Conservation (phyloP, 441 rosid genomes). For the Cnidoscolus chayamansa region DNA sequence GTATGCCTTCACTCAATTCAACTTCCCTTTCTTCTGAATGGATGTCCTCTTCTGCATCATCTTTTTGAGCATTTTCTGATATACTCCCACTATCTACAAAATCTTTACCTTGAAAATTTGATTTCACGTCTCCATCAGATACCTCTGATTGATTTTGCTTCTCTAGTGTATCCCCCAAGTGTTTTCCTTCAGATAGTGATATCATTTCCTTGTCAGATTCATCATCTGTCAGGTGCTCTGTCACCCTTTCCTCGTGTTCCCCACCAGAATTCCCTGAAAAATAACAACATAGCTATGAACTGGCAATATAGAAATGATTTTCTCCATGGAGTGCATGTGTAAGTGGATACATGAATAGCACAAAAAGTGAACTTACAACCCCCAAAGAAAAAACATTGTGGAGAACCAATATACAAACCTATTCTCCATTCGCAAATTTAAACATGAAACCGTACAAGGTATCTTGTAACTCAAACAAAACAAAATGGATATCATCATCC, state of each 20-base stretch:
- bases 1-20: constrained; percentile 40
- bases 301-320: neutral
- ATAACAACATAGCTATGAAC: constrained; percentile 7
- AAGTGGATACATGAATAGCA: neutral
- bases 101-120: constrained; percentile 41
- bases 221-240: constrained; percentile 30
- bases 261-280: constrained; percentile 41
- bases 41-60: constrained; percentile 32
- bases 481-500: neutral
- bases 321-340: neutral
- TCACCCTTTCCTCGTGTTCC: constrained; percentile 34
- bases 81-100: constrained; percentile 32
- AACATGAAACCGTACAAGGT: too few species aligned
- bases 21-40: constrained; percentile 36
- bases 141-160: constrained; percentile 36
- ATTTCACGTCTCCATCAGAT: constrained; percentile 45
- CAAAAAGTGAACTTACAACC: neutral
- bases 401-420: too few species aligned
- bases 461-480: neutral
- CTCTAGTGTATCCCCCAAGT: constrained; percentile 34
- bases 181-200: constrained; percentile 38
- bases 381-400: too few species aligned
- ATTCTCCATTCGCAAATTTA: too few species aligned
- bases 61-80: constrained; percentile 33
- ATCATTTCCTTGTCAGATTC: constrained; percentile 50